Evolutionary conservation across 2,329 filamentous ascomycete genomes (phyloP), one percentile per base, ranked within the genome.

Genomic region (Aureobasidium sp.): DNA sequence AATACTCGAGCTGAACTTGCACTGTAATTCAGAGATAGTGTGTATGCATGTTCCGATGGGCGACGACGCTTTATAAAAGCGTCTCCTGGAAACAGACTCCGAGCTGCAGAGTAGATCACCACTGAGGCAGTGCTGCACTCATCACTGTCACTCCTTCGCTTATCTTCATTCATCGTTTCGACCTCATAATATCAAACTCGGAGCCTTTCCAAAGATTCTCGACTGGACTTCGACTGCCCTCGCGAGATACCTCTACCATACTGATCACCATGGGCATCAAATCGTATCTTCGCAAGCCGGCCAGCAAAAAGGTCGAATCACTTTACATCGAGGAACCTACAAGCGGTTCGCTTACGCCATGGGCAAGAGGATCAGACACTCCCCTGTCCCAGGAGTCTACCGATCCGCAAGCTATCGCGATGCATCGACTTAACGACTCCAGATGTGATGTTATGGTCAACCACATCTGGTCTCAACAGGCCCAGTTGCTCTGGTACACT

Each of bases 381-480:
- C 48, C 48, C n/a, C 7, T 31, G 7, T 51, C 48, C 4, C 27
- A n/a, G 1, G 29, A 51, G 15, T 51, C 48, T 33, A 18, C 15
- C 6, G 48, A 10, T 11, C 10, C 31, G 25, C 18, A 54, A 54
- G 20, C 16, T 9, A 40, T 40, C 3, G 18, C 51, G 11, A 36
- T 54, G 51, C 33, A 54, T n/a, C 48, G 48, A 51, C 48, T 87
- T 53, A 74, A 80, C 58, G 84, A 88, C 67, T 82, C 89, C 72
- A 88, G 87, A 73, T 83, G 81, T 69, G 87, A 90, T 73, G 84
- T 91, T 69, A 87, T 90, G 82, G 88, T 88, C 71, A 89, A 86
- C 70, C 90, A 85, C 83, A 81, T 91, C 3, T 87, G 89, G 73
- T 85, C 88, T 66, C 85, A 88, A 71, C 88, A 90, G 68, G 80